A percentile compares a stretch with the other conserved stretches of the same genome.
Conservation (phyloP, 1,284 basidiomycete genomes). For the Ceratobasidium sp. region DNA sequence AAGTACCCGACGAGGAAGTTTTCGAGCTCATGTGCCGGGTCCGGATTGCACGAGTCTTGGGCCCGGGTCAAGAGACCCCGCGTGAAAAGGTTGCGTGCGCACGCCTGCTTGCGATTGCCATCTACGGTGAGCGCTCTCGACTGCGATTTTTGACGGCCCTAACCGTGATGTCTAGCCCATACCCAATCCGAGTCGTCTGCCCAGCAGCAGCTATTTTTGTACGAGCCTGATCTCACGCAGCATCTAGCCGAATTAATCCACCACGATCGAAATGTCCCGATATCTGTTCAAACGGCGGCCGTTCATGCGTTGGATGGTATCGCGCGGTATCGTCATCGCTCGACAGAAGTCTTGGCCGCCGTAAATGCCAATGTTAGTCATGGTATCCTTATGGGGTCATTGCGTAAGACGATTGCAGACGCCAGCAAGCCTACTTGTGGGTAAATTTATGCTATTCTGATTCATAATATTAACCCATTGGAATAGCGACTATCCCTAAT, state of each 20-base stretch:
- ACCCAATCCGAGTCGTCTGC: constrained; percentile 83
- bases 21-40: constrained; percentile 92
- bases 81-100: constrained; percentile 85
- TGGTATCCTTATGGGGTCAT: constrained; percentile 88
- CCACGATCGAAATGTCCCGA: constrained; percentile 74
- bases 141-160: neutral
- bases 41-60: constrained; percentile 77
- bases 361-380: constrained; percentile 97
- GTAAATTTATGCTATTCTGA: neutral
- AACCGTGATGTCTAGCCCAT: constrained; percentile 62
- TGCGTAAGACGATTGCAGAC: constrained; percentile 82
- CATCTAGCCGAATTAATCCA: constrained; percentile 92
- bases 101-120: constrained; percentile 87
- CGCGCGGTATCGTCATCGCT: constrained; percentile 82
- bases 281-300: constrained; percentile 81
- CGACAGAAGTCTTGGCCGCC: constrained; percentile 88
- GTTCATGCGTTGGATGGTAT: constrained; percentile 91
- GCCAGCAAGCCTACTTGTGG: constrained; percentile 71
- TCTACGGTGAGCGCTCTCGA: constrained; percentile 65
- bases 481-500: constrained; percentile 64
- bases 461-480: constrained; percentile 12
- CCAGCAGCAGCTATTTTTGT: constrained; percentile 86
- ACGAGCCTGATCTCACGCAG: constrained; percentile 90
- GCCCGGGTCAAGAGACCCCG: constrained; percentile 66
- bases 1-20: constrained; percentile 84